Percentiles rank a stretch among this genome's conserved stretches.
Conservation (phyloP, 2,329 filamentous ascomycete species). For the Thelonectria blattea region DNA sequence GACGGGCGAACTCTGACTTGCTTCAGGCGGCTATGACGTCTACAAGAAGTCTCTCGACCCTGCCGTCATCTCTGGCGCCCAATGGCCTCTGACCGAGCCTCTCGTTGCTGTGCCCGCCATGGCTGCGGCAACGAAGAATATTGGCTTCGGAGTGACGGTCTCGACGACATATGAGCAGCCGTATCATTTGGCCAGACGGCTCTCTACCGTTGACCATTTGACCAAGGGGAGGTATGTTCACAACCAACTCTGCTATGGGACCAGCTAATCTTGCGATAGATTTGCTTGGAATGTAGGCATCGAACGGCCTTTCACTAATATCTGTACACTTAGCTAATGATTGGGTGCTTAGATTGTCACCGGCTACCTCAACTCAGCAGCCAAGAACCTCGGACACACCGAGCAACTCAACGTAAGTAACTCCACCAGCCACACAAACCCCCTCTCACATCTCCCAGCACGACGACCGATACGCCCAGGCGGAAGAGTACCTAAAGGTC, state of each 20-base stretch:
- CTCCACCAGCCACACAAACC: not conserved
- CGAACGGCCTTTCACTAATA: not conserved
- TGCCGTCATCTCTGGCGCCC: slow-evolving; percentile 66
- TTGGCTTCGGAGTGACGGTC: slow-evolving; percentile 74
- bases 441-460: slow-evolving; percentile 49
- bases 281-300: slow-evolving; percentile 61
- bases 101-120: slow-evolving; percentile 69
- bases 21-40: slow-evolving; percentile 69
- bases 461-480: slow-evolving; percentile 69
- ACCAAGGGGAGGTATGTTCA: slow-evolving; percentile 60
- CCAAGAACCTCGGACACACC: slow-evolving; percentile 66
- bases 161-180: slow-evolving; percentile 75
- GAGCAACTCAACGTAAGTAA: slow-evolving; percentile 52
- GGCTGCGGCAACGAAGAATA: slow-evolving; percentile 71
- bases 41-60: slow-evolving; percentile 67
- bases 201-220: slow-evolving; percentile 73
- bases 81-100: slow-evolving; percentile 76
- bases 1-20: not conserved
- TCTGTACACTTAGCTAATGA: slow-evolving; percentile 23
- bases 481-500: slow-evolving; percentile 68
- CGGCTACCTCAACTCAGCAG: slow-evolving; percentile 73
- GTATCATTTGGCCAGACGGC: slow-evolving; percentile 68
- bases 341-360: slow-evolving; percentile 63
- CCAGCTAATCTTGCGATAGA: slow-evolving; percentile 37
- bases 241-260: rapidly evolving